phyloP scores from a whole-genome alignment of 805 yeast species.

The Candida fluviatilis region DNA sequence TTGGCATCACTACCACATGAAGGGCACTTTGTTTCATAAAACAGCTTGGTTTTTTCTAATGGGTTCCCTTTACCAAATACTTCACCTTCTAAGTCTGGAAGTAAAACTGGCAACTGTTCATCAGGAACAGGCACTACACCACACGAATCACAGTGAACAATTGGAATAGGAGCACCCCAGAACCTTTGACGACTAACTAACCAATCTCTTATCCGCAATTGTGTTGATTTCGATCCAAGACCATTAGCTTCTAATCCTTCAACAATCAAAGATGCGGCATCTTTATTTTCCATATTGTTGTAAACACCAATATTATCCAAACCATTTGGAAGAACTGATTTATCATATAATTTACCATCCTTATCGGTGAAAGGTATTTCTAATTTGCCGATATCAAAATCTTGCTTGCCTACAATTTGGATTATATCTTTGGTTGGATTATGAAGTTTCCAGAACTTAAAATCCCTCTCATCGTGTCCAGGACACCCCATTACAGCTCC shows the following conservation, averaged over 20 bases:
- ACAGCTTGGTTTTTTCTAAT: slow-evolving; percentile 59
- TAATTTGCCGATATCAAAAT: slow-evolving; percentile 16
- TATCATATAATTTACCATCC: slow-evolving; percentile 36
- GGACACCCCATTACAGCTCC: slow-evolving; percentile 99
- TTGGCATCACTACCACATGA: slow-evolving; percentile 57
- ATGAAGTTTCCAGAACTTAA: slow-evolving; percentile 70
- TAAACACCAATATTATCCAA: slow-evolving; percentile 29
- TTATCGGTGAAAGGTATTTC: slow-evolving; percentile 45
- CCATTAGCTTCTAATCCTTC: slow-evolving; percentile 32
- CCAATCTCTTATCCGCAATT: slow-evolving; percentile 85
- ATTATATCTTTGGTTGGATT: slow-evolving; percentile 41
- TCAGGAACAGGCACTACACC: slow-evolving; percentile 94
- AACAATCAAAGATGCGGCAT: slow-evolving; percentile 50
- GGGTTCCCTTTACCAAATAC: slow-evolving; percentile 61
- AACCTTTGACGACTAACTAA: slow-evolving; percentile 88
- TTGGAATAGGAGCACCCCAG: slow-evolving; percentile 99
- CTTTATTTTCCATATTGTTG: slow-evolving; percentile 44
- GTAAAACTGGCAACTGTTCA: slow-evolving; percentile 71
- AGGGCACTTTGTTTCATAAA: slow-evolving; percentile 77
- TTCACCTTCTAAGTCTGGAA: slow-evolving; percentile 60
- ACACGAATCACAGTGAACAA: slow-evolving; percentile 79
- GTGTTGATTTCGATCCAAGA: slow-evolving; percentile 46
- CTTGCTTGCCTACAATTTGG: slow-evolving; percentile 43
- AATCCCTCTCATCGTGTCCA: slow-evolving; percentile 85
- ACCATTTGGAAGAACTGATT: slow-evolving; percentile 23